Base-by-base conservation (phyloP, 805 yeast genomes). In the Wickerhamiella allomyrinae region DNA sequence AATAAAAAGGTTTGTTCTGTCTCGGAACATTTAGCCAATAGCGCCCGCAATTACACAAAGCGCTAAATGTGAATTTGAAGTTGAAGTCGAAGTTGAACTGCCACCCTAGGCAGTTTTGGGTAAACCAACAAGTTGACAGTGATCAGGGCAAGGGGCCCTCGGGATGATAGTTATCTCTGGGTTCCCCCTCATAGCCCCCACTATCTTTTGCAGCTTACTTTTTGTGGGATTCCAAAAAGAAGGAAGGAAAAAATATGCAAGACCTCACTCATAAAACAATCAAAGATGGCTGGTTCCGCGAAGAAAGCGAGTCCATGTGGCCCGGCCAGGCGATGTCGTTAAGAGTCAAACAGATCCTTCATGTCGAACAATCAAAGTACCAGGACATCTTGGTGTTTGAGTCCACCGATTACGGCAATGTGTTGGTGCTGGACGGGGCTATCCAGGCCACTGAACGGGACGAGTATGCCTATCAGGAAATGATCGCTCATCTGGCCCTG, bases 261-360 rank as follows among this genome's bases (percentile, higher is more conserved):
- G 47, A 50, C 20, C 42, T 55, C 43, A 47, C 51, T 22, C 57
- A 53, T 49, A 49, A 49, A 20, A 34, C 51, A 4, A 46, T 54
- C 35, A 37, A 43, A 29, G 86, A 91, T 64, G 96, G 96, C 58
- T 89, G 98, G 98, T 89, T 89, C 68, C 77, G 89, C 56, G 98
- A 89, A 65, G 71, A 82, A 61, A 82, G 94, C 52, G 84, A 87
- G 63, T 83, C 94, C 59, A 81, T 85, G 84, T 89, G 95, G 94
- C 97, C 98, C 23, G 98, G 98, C 51, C 95, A 87, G 71, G 97
- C 96, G 53, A 79, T 91, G 91, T 74, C 86, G 41, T 70, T 89
- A 53, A 74, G 77, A 50, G 97, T 89, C 45, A 85, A 89, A 52
- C 77, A 86, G 63, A 74, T 89, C 41, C 71, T 89, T 51, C 86